Evolutionary conservation across 1,139 yeast species (phyloP).

Genomic region (Suhomyces taliae): DNA sequence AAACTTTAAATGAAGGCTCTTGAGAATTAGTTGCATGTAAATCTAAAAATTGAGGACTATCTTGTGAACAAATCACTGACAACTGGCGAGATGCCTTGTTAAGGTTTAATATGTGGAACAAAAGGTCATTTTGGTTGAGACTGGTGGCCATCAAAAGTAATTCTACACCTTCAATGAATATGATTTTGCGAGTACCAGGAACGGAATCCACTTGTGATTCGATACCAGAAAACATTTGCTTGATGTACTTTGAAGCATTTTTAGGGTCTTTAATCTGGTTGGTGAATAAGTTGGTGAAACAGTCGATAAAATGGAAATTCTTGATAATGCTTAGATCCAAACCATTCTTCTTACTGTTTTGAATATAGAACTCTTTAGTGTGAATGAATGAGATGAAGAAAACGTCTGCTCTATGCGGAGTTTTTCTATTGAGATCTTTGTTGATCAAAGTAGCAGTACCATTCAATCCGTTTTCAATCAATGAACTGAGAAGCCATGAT

Average conservation of each 20-base stretch:
- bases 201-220: constrained; percentile 9
- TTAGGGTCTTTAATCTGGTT: constrained; percentile 26
- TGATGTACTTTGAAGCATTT: constrained; percentile 16
- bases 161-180: constrained; percentile 53
- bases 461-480: constrained; percentile 44
- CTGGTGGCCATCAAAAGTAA: constrained; percentile 46
- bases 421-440: constrained; percentile 29
- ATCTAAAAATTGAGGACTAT: constrained; percentile 42
- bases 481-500: constrained; percentile 58
- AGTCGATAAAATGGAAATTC: constrained; percentile 45
- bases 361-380: constrained; percentile 34
- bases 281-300: constrained; percentile 43
- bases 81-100: constrained; percentile 37
- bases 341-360: constrained; percentile 46
- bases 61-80: constrained; percentile 35
- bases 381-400: constrained; percentile 46
- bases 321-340: constrained; percentile 30
- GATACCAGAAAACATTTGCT: constrained; percentile 22
- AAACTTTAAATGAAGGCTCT: constrained; percentile 38
- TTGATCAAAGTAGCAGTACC: constrained; percentile 44
- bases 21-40: constrained; percentile 24
- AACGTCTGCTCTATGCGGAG: constrained; percentile 30
- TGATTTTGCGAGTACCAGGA: constrained; percentile 19
- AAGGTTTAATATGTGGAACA: constrained; percentile 35
- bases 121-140: constrained; percentile 31